Conservation (phyloP, 805 yeast species). For the Kurtzmaniella fragi region DNA sequence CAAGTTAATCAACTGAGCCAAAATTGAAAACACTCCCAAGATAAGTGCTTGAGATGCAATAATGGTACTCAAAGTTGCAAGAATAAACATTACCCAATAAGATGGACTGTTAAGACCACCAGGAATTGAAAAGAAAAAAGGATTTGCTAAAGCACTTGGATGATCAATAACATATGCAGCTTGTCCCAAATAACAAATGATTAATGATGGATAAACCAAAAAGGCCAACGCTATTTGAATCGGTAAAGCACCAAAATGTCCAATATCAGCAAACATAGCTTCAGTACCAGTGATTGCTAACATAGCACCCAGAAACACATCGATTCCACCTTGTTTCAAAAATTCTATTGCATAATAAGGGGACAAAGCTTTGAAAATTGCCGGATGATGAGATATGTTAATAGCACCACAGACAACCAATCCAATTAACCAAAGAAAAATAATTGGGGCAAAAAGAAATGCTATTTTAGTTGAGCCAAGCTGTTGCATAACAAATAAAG, state of each 20-base stretch:
- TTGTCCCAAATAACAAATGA: slow-evolving; percentile 54
- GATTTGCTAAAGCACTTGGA: slow-evolving; percentile 36
- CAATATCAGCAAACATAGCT: slow-evolving; percentile 62
- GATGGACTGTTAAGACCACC: slow-evolving; percentile 40
- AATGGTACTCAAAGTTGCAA: slow-evolving; percentile 51
- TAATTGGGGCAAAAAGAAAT: slow-evolving; percentile 48
- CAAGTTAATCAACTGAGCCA: slow-evolving; percentile 47
- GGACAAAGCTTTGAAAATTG: slow-evolving; percentile 42
- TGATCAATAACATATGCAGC: slow-evolving; percentile 42
- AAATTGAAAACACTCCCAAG: slow-evolving; percentile 48
- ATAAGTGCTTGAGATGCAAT: slow-evolving; percentile 61
- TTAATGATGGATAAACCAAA: slow-evolving; percentile 49
- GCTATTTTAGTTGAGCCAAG: slow-evolving; percentile 49
- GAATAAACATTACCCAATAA: slow-evolving; percentile 47
- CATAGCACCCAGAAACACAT: slow-evolving; percentile 46
- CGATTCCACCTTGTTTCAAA: slow-evolving; percentile 35
- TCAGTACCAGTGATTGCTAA: slow-evolving; percentile 56
- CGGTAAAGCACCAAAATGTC: slow-evolving; percentile 49
- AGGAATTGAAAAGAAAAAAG: slow-evolving; percentile 48
- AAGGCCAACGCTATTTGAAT: slow-evolving; percentile 42
- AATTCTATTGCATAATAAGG: slow-evolving; percentile 49
- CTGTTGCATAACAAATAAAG: slow-evolving; percentile 43
- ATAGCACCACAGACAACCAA: slow-evolving; percentile 42
- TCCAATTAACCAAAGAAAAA: slow-evolving; percentile 46
- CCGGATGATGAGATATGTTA: slow-evolving; percentile 39